Evolutionary conservation across 1,284 basidiomycete genomes (phyloP).

Genomic region (Hymenochaete sp.): DNA sequence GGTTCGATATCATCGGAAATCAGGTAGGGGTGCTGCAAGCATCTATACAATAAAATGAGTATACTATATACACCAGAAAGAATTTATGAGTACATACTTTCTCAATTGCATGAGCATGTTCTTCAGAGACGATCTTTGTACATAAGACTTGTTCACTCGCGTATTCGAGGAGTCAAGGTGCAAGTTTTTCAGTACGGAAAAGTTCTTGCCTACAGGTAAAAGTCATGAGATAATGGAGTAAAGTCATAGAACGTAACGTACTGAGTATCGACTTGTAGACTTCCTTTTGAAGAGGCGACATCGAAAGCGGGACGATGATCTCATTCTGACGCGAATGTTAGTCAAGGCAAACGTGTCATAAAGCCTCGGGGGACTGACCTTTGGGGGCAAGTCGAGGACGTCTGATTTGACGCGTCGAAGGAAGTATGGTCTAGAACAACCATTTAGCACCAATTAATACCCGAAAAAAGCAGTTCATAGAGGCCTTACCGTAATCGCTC

Average conservation of each 20-base stretch:
- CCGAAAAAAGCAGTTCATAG: too few species aligned
- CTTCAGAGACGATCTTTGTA: conserved; percentile 49
- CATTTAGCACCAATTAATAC: too few species aligned
- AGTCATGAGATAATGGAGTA: conserved; percentile 8
- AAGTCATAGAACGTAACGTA: conserved; percentile 26
- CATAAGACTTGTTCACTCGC: conserved; percentile 27
- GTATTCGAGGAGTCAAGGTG: conserved; percentile 34
- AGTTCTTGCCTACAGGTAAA: conserved; percentile 49
- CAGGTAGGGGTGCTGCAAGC: conserved; percentile 87
- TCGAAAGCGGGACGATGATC: conserved; percentile 86
- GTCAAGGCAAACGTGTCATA: conserved; percentile 1
- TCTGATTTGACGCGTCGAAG: conserved; percentile 88
- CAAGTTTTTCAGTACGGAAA: conserved; percentile 54
- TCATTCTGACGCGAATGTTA: conserved; percentile 48
- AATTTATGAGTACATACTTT: conserved; percentile 43
- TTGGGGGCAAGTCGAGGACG: conserved; percentile 85
- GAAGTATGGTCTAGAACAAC: conserved; percentile 93
- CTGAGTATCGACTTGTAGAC: conserved; percentile 81
- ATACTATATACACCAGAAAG: background rate
- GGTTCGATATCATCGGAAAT: conserved; percentile 79
- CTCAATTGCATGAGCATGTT: conserved; percentile 83
- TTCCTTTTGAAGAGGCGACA: conserved; percentile 83
- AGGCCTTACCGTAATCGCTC: conserved; percentile 62
- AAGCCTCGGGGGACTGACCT: conserved; percentile 40
- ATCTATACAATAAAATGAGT: conserved; percentile 33